Conservation (phyloP, 2,329 filamentous ascomycete species). For the Daldinia sp. region DNA sequence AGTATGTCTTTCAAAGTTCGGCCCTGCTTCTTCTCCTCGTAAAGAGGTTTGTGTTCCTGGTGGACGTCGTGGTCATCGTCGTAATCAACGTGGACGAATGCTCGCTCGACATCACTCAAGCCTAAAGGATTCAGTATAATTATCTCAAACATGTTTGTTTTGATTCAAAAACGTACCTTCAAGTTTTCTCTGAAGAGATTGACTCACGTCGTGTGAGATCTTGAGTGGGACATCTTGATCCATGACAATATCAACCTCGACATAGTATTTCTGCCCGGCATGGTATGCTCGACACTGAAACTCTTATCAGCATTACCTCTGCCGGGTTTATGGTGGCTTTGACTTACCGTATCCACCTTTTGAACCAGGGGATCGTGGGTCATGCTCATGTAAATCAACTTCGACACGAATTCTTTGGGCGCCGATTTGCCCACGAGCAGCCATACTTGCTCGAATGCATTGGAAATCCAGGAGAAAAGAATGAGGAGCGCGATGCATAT, state of each 20-base stretch:
- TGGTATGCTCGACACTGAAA: constrained; percentile 68
- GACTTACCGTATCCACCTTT: constrained; percentile 66
- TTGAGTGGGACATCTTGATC: constrained; percentile 66
- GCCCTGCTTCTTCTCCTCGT: constrained; percentile 51
- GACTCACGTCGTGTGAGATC: constrained; percentile 70
- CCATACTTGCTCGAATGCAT: constrained; percentile 72
- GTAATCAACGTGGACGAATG: constrained; percentile 62
- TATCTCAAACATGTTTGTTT: not conserved
- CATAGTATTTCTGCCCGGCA: constrained; percentile 71
- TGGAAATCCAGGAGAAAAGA: constrained; percentile 70
- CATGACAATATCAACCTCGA: constrained; percentile 73
- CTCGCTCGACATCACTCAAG: constrained; percentile 56
- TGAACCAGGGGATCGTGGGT: constrained; percentile 66
- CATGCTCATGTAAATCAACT: constrained; percentile 67
- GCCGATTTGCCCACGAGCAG: constrained; percentile 71
- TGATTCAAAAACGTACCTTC: constrained; percentile 57
- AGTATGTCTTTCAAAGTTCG: constrained; percentile 54
- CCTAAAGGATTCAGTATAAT: constrained; percentile 28
- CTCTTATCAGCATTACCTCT: constrained; percentile 17
- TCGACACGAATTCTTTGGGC: constrained; percentile 67
- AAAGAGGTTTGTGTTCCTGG: constrained; percentile 59
- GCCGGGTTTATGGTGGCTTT: not conserved
- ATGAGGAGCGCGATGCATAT: constrained; percentile 71
- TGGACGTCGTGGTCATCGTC: constrained; percentile 57
- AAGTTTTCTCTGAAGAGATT: constrained; percentile 70